Conservation (phyloP, 768 basidiomycete species). For the Phylloporus rhodoxanthus region DNA sequence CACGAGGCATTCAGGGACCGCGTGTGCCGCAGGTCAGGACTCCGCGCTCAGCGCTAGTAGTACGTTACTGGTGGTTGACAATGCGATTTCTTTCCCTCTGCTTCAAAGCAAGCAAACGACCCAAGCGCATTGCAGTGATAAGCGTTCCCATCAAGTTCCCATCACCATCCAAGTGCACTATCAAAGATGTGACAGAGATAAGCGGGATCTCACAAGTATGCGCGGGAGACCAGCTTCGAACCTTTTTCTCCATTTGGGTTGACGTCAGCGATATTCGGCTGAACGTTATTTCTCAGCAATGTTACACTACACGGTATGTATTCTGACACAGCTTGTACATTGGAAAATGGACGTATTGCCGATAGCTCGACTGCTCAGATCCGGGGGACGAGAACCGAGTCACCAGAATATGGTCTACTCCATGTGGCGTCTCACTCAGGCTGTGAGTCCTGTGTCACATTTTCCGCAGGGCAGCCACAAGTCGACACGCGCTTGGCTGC, state of each 20-base stretch:
- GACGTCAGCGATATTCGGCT: background rate
- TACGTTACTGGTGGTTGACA: background rate
- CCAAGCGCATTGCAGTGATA: background rate
- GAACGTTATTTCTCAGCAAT: background rate
- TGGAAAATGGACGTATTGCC: background rate
- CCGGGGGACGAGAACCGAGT: background rate
- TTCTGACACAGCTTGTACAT: background rate
- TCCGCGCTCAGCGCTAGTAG: background rate
- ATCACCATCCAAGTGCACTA: background rate
- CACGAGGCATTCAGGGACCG: background rate
- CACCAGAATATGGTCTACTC: background rate
- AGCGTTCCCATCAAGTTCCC: background rate
- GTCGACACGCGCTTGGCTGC: background rate
- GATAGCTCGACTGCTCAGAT: background rate
- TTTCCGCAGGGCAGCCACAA: background rate
- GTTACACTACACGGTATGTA: background rate
- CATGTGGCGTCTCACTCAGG: background rate
- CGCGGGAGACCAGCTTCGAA: background rate
- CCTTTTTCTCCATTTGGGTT: background rate
- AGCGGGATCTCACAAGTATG: background rate
- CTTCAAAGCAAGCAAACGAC: background rate
- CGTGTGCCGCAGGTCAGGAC: background rate
- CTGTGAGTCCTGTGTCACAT: background rate
- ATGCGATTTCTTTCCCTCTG: background rate
- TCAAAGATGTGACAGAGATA: background rate